phyloP scores from a whole-genome alignment of 2,329 filamentous ascomycete genomes.

The Plenodomus lindquistii region DNA sequence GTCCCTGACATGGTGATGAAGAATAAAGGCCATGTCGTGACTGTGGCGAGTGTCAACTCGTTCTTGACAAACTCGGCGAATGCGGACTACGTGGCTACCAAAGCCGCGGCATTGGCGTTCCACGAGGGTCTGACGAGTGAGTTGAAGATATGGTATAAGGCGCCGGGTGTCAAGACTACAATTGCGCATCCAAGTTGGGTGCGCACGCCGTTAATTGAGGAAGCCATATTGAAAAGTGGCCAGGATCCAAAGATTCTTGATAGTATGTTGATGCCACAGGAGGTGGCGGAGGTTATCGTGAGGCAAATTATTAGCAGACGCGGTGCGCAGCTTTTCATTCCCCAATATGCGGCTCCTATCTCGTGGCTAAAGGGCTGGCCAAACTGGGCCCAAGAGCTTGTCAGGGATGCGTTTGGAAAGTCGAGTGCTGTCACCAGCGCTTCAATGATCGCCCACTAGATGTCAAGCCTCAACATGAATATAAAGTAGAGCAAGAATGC shows the following conservation, averaged over 20 bases:
- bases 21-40: conserved; percentile 27
- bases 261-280: conserved; percentile 32
- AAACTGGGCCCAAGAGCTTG: too few relatives aligned
- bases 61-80: conserved; percentile 15
- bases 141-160: conserved; percentile 36
- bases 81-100: conserved; percentile 22
- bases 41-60: conserved; percentile 19
- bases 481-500: too few relatives aligned
- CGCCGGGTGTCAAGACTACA: conserved; percentile 19
- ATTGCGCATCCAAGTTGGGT: conserved; percentile 43
- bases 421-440: too few relatives aligned
- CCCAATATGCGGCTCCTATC: background rate
- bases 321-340: conserved; percentile 40
- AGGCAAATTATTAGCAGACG: conserved; percentile 42
- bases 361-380: too few relatives aligned
- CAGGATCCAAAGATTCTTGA: conserved; percentile 28
- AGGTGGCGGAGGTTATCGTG: conserved; percentile 43
- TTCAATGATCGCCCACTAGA: too few relatives aligned
- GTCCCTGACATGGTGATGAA: conserved; percentile 22
- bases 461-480: too few relatives aligned
- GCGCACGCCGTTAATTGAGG: conserved; percentile 38
- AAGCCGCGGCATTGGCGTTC: conserved; percentile 19
- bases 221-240: conserved; percentile 22
- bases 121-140: conserved; percentile 36
- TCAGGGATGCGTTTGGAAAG: too few relatives aligned